Percentiles rank a stretch among this genome's conserved stretches.
phyloP scores from a whole-genome alignment of 495 filamentous ascomycete genomes.

The Glonium stellatum region DNA sequence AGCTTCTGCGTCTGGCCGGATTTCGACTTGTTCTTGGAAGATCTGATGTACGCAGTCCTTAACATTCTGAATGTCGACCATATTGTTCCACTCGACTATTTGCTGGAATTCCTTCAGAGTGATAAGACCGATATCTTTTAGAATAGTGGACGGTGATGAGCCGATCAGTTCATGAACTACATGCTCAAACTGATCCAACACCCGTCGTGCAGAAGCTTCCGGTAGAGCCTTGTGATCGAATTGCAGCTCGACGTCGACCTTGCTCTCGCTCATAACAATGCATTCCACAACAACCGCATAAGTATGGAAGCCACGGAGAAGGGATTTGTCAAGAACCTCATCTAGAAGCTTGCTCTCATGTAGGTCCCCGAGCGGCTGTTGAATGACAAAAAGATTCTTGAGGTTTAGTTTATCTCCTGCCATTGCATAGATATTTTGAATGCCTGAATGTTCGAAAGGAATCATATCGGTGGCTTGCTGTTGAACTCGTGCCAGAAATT shows the following conservation, averaged over 20 bases:
- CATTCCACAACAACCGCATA: conserved; percentile 18
- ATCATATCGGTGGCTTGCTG: conserved; percentile 35
- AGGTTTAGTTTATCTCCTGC: conserved; percentile 11
- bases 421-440: conserved; percentile 34
- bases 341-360: background rate
- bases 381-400: conserved; percentile 19
- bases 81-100: conserved; percentile 42
- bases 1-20: conserved; percentile 14
- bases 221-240: conserved; percentile 16
- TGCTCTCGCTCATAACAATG: conserved; percentile 11
- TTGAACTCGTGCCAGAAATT: conserved; percentile 31
- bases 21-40: conserved; percentile 19
- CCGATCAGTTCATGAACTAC: conserved; percentile 16
- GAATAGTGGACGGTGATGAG: background rate
- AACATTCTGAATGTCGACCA: conserved; percentile 8
- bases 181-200: conserved; percentile 22
- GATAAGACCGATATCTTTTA: conserved; percentile 11
- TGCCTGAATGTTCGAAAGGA: conserved; percentile 41
- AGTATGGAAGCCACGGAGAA: conserved; percentile 16
- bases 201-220: conserved; percentile 8
- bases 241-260: conserved; percentile 16
- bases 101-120: conserved; percentile 45
- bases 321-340: conserved; percentile 19
- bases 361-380: conserved; percentile 7
- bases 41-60: conserved; percentile 21